These are phyloP conservation scores for Emergomyces africanus DNA, from an alignment of 2,329 filamentous ascomycete genomes.

Conservation along the genomic window DNA sequence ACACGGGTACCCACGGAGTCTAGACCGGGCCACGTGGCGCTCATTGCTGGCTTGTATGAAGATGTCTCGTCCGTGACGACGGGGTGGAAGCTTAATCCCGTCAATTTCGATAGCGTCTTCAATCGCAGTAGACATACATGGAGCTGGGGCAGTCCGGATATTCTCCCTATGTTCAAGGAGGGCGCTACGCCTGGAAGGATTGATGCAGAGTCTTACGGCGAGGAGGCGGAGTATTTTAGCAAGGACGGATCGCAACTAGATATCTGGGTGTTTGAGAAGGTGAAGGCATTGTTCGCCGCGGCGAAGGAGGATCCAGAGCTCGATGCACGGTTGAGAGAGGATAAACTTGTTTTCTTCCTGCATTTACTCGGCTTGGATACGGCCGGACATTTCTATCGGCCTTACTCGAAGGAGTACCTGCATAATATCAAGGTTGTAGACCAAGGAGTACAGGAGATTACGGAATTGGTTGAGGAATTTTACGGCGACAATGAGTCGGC, in stretches of 20 bases:
- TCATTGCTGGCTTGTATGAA: constrained; percentile 94
- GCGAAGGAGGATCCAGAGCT: constrained; percentile 68
- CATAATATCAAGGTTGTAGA: constrained; percentile 93
- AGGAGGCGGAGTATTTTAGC: constrained; percentile 84
- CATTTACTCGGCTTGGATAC: constrained; percentile 90
- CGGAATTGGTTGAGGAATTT: constrained; percentile 68
- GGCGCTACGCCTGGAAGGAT: constrained; percentile 82
- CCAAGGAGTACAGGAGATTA: constrained; percentile 72
- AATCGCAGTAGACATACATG: constrained; percentile 93
- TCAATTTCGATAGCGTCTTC: constrained; percentile 98
- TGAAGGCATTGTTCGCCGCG: constrained; percentile 71
- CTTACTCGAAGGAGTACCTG: constrained; percentile 91
- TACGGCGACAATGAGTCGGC: constrained; percentile 77
- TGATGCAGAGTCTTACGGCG: constrained; percentile 71
- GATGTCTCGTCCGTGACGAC: constrained; percentile 96
- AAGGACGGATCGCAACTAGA: constrained; percentile 70
- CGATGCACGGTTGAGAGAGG: constrained; percentile 57
- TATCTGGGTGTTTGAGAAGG: constrained; percentile 89
- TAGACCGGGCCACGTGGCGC: constrained; percentile 84
- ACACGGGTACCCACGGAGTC: constrained; percentile 96
- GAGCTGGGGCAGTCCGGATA: constrained; percentile 98
- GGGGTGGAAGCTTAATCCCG: constrained; percentile 96
- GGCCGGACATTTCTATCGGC: constrained; percentile 70
- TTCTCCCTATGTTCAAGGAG: constrained; percentile 90
- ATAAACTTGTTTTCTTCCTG: constrained; percentile 89